Conservation (phyloP, 2,329 filamentous ascomycete species). For the Cordyceps farinosa region DNA sequence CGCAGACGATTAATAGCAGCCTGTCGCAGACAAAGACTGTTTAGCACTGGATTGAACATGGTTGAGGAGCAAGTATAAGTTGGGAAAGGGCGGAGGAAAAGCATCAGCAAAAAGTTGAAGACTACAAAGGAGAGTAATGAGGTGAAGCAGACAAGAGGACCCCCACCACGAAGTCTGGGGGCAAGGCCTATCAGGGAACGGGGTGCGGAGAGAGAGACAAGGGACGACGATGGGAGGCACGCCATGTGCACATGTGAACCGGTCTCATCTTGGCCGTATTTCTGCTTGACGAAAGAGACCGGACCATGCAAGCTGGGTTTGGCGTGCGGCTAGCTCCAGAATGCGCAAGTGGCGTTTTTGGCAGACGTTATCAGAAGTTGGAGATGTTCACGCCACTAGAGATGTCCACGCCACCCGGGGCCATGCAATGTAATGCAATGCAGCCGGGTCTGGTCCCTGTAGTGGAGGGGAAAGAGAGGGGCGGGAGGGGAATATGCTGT, state of each 20-base stretch:
- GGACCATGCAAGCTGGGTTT: slow-evolving; percentile 3
- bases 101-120: neutral
- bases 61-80: neutral
- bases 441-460: neutral
- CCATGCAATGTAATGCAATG: neutral
- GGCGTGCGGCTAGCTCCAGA: slow-evolving; percentile 1
- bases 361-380: neutral
- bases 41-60: slow-evolving; percentile 15
- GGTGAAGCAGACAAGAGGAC: neutral
- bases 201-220: neutral
- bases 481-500: neutral
- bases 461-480: neutral
- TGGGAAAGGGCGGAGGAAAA: no score
- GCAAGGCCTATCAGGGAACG: neutral
- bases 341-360: neutral
- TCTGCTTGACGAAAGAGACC: neutral
- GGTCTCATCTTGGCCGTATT: neutral
- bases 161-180: neutral
- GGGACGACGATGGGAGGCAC: neutral
- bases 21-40: slow-evolving; percentile 32
- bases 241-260: slow-evolving; percentile 4
- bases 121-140: neutral
- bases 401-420: neutral
- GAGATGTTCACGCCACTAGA: slow-evolving; percentile 11
- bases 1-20: slow-evolving; percentile 59